phyloP scores from a whole-genome alignment of 1,284 basidiomycete species.

The Austroboletus novae-zelandiae region DNA sequence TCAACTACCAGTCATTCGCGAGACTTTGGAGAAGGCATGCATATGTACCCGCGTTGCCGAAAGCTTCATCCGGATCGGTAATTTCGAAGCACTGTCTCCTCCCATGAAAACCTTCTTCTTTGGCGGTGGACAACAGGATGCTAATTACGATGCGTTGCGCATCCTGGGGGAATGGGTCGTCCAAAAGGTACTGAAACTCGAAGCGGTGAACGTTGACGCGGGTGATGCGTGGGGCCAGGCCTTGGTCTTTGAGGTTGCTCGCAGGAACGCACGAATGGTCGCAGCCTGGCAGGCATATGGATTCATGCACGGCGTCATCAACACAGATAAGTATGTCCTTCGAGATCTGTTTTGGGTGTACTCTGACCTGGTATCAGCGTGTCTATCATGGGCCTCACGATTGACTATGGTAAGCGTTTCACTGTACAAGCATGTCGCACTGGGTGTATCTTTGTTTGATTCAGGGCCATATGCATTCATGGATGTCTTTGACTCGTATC shows the following conservation, averaged over 20 bases:
- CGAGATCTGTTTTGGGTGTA: not conserved
- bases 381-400: slow-evolving; percentile 85
- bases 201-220: slow-evolving; percentile 35
- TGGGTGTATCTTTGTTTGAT: not conserved
- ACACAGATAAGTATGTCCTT: slow-evolving; percentile 78
- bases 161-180: slow-evolving; percentile 75
- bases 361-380: slow-evolving; percentile 47
- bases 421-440: not conserved
- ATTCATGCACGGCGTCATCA: slow-evolving; percentile 94
- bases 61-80: slow-evolving; percentile 91
- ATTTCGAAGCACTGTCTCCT: slow-evolving; percentile 84
- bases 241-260: slow-evolving; percentile 75
- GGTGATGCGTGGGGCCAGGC: slow-evolving; percentile 65
- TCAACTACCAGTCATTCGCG: slow-evolving; percentile 73
- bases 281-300: slow-evolving; percentile 94
- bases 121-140: slow-evolving; percentile 71
- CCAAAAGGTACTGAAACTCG: slow-evolving; percentile 54
- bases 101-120: slow-evolving; percentile 67
- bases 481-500: slow-evolving; percentile 82
- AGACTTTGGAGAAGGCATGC: slow-evolving; percentile 77
- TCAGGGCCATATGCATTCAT: slow-evolving; percentile 91
- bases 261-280: slow-evolving; percentile 86
- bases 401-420: slow-evolving; percentile 73
- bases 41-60: slow-evolving; percentile 85
- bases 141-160: slow-evolving; percentile 71